Percentiles rank a stretch among this genome's conserved stretches.
Conservation (phyloP, 129 eudicot genomes). For the Flaveria linearis region DNA sequence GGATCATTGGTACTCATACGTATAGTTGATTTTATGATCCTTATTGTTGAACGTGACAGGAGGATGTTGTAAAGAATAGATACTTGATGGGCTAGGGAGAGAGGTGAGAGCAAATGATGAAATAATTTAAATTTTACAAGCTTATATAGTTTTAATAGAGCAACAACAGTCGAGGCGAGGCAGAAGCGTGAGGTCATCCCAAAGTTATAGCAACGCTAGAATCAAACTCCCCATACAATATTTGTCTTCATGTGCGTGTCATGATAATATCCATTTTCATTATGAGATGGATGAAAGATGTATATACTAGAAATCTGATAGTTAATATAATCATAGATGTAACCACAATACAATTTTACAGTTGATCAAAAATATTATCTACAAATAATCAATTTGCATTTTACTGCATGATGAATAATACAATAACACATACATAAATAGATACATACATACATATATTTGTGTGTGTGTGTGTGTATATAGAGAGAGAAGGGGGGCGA, state of each 20-base stretch:
- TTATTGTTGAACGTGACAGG: background rate
- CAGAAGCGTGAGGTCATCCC: constrained; percentile 63
- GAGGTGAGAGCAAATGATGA: constrained; percentile 64
- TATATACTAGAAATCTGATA: background rate
- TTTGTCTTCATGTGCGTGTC: too few species aligned
- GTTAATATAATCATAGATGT: constrained; percentile 12
- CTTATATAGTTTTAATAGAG: constrained; percentile 59
- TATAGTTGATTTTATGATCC: background rate
- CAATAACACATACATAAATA: background rate
- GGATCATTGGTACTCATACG: background rate
- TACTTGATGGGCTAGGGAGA: constrained; percentile 13
- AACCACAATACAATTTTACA: background rate
- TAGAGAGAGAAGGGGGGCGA: too few species aligned
- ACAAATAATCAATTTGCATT: constrained; percentile 1
- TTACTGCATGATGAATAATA: constrained; percentile 10
- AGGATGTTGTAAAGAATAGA: background rate
- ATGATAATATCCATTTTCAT: background rate
- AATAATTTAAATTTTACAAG: constrained; percentile 48
- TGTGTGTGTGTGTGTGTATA: too few species aligned
- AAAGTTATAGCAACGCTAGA: constrained; percentile 22
- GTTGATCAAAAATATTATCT: constrained; percentile 5
- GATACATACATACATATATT: too few species aligned
- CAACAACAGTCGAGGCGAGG: constrained; percentile 49
- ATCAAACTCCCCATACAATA: too few species aligned
- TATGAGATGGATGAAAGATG: background rate